These are phyloP conservation scores for Aspergillus chevalieri DNA, from an alignment of 2,329 filamentous ascomycete species.

Conservation along the genomic window DNA sequence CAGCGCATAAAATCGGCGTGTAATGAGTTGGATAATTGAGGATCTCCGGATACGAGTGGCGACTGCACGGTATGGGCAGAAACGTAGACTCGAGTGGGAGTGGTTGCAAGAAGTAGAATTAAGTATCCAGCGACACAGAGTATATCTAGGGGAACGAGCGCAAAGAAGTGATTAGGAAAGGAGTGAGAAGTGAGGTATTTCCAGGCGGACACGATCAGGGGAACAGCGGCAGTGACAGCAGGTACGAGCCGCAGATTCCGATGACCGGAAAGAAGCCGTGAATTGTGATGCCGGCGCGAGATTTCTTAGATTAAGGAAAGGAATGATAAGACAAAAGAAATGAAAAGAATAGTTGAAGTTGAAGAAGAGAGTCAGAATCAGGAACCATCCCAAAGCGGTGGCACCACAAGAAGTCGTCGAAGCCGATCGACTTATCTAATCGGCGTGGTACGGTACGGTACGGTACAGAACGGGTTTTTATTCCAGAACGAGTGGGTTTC, in stretches of 20 bases:
- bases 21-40: neutral
- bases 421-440: neutral
- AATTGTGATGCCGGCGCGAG: neutral
- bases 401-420: constrained; percentile 4
- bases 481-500: no score
- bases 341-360: neutral
- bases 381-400: constrained; percentile 5
- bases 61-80: neutral
- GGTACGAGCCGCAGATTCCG: no score
- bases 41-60: neutral
- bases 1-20: neutral
- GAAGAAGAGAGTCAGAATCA: constrained; percentile 2
- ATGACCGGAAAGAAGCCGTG: no score
- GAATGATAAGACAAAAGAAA: neutral
- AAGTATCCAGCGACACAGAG: neutral
- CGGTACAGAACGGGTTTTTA: neutral
- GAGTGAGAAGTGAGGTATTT: neutral
- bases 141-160: neutral
- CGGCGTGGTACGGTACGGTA: neutral
- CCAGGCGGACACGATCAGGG: neutral
- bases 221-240: neutral
- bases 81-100: neutral
- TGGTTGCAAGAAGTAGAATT: neutral
- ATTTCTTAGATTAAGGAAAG: neutral
- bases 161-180: neutral